Evolutionary conservation across 2,329 filamentous ascomycete genomes (phyloP), one percentile per base, ranked within the genome.

Genomic region (Neopestalotiopsis clavispora): DNA sequence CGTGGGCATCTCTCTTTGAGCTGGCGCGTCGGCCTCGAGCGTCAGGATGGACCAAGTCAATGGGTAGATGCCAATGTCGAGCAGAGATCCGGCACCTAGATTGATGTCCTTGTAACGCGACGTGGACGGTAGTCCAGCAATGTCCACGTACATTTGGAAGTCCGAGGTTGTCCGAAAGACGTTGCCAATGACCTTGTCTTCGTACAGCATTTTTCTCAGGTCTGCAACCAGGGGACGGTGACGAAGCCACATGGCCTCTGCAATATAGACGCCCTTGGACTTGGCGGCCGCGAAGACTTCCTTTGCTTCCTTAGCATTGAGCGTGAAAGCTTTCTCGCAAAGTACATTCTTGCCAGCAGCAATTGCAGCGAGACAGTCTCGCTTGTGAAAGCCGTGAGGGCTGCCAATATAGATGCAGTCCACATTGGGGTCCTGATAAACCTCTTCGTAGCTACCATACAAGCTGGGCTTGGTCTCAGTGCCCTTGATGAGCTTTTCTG

Each of bases 241-340:
- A 12, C 83, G 80, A 3, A 80, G 80, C 83, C 83, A 84, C 80
- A 84, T 80, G 12, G 82, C 83, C 71, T 85, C 83, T 75, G 82
- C 81, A 30, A 85, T 71, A 67, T 81, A 85, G 3, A 85, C 79
- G 9, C 79, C 78, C 68, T 81, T 81, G 34, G 71, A 68, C 68
- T 77, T 75, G 0, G 83, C 83, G 0, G 80, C 80, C 0, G 72
- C 77, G 14, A 84, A 78, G 2, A 85, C 79, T 57, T 82, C 78
- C 32, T 71, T 75, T 0, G 82, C 80, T 45, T 85, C 81, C 3
- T 66, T 72, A 0, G 80, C 79, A 17, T 80, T 85, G 45, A 85
- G 69, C 0, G 80, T 76, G 67, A 85, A 84, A 0, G 83, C 74
- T 71, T 85, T 85, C 69, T 85, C 83, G 69, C 84, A 85, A 0